Conservation (phyloP, 2,329 filamentous ascomycete genomes). For the Tolypocladium guangdongense region DNA sequence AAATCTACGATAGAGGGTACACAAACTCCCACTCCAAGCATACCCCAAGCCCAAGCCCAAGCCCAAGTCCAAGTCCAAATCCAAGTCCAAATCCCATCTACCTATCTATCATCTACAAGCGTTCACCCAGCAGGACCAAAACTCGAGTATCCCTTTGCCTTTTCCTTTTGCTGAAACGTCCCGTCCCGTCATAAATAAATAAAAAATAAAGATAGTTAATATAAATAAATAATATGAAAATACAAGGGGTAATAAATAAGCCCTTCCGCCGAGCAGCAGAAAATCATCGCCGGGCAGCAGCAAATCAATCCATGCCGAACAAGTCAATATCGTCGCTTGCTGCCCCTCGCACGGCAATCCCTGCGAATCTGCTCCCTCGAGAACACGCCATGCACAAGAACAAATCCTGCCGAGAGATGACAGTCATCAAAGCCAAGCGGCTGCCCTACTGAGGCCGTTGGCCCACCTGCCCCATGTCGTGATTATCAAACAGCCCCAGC, state of each 20-base stretch:
- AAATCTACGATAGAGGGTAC: background rate
- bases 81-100: background rate
- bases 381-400: background rate
- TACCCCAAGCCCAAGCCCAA: background rate
- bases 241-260: background rate
- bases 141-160: background rate
- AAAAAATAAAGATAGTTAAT: no score
- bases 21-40: background rate
- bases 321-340: background rate
- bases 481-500: constrained; percentile 40
- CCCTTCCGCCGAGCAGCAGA: background rate
- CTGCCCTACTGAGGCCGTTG: background rate
- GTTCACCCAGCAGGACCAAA: background rate
- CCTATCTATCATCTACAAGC: background rate
- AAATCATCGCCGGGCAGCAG: background rate
- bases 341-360: background rate
- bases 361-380: background rate
- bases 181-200: background rate
- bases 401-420: background rate
- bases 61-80: background rate
- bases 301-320: background rate
- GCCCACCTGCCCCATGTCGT: constrained; percentile 15
- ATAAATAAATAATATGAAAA: no score
- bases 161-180: background rate
- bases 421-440: background rate